These are phyloP conservation scores for Rhynchospora breviuscula DNA, from an alignment of 176 grass and related monocot species.

Conservation along the genomic window DNA sequence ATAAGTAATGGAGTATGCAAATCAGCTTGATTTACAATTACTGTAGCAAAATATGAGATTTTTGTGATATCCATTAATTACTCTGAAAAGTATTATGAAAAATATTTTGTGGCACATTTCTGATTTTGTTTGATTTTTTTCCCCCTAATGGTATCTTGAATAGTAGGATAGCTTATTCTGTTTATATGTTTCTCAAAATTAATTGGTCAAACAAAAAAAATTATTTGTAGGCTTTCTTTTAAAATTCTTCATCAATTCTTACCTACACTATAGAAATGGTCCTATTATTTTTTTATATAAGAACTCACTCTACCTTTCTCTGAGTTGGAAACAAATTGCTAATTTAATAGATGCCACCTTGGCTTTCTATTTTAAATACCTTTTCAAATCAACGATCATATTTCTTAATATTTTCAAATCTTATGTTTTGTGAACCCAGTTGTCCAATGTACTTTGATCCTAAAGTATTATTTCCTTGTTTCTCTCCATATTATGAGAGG, in stretches of 20 bases:
- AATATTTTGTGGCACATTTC: not conserved
- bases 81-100: not conserved
- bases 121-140: slow-evolving; percentile 3
- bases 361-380: slow-evolving; percentile 2
- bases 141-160: not conserved
- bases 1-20: not conserved
- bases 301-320: not conserved
- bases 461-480: not conserved
- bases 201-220: not conserved
- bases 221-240: not conserved
- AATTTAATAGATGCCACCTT: slow-evolving; percentile 4
- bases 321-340: slow-evolving; percentile 8
- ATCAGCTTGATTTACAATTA: not conserved
- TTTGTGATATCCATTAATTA: not conserved
- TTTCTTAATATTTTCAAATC: not conserved
- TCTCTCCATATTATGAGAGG: not conserved
- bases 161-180: slow-evolving; percentile 3
- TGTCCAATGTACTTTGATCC: not conserved
- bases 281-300: slow-evolving; percentile 4
- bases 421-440: slow-evolving; percentile 1
- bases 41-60: not conserved
- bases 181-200: not conserved
- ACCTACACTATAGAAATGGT: slow-evolving; percentile 6
- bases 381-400: not conserved
- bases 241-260: not conserved